Evolutionary conservation across 2,329 filamentous ascomycete genomes (phyloP), one percentile per base, ranked within the genome.

Genomic region (Ceratocystis albifundus): DNA sequence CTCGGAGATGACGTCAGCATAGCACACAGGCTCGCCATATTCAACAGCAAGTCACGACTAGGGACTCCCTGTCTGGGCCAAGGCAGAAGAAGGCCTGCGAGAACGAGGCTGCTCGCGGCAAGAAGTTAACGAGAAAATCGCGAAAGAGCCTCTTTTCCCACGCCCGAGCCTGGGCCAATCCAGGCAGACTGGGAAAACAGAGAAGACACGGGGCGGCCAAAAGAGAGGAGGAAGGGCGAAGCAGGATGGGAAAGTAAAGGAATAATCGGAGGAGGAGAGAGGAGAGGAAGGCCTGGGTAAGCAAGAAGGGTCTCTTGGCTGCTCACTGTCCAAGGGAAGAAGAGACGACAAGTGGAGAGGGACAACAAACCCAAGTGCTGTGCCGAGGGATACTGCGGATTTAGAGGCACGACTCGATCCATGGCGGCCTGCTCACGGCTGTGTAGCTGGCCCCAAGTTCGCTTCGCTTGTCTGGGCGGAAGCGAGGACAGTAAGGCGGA

Each of bases 361-460:
- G n/a, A 8, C 50, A 30, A 15, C 7, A 20, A 15, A 12, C 50
- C n/a, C 7, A 5, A 22, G 50, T 22, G 20, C 28, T 65, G 48
- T 30, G 41, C 48, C 45, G 48, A 48, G 63, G 30, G 36, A n/a
- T 61, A 65, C 64, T 65, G 64, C 64, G 64, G 25, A 65, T 48
- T 65, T 61, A 65, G 64, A 65, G 53, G 57, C 64, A 65, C 61
- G 53, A 41, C 32, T 55, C 5, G 50, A 8, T 30, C 20, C 7
- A 12, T 22, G 17, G 15, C n/a, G 46, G 46, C 20, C 8, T n/a
- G 46, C 17, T 22, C 15, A n/a, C 20, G 17, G 15, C 17, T 50
- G 15, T 36, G 32, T 36, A 36, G 8, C 8, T 10, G 32, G 32
- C 32, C 32, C 32, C 7, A 36, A 36, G 32, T 10, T 36, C 32